A percentile compares a stretch with the other conserved stretches of the same genome.
These are phyloP conservation scores for Phytophthora europaea DNA, from an alignment of 352 stramenopile genomes.

Conservation along the genomic window DNA sequence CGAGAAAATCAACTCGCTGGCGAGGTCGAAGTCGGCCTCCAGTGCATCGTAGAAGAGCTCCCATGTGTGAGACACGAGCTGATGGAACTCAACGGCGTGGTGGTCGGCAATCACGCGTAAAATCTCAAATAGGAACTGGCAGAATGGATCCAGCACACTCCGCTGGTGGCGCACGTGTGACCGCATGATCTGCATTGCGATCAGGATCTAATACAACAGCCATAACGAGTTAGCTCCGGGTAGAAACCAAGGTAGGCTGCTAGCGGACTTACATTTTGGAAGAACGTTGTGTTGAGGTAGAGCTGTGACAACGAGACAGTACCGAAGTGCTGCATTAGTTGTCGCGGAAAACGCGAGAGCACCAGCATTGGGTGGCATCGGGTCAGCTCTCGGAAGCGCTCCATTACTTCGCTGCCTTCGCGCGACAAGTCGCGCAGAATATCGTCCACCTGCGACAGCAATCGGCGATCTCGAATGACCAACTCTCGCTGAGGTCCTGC, in stretches of 20 bases:
- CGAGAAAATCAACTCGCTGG: slow-evolving; percentile 52
- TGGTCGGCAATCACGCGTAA: slow-evolving; percentile 69
- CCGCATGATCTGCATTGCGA: slow-evolving; percentile 67
- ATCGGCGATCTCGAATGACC: slow-evolving; percentile 23
- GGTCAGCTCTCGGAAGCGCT: slow-evolving; percentile 68
- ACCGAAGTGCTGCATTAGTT: slow-evolving; percentile 63
- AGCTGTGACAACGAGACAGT: slow-evolving; percentile 74
- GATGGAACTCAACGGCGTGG: slow-evolving; percentile 76
- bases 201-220: slow-evolving; percentile 53
- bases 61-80: slow-evolving; percentile 58
- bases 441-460: slow-evolving; percentile 60
- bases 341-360: slow-evolving; percentile 57
- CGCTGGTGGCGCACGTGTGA: slow-evolving; percentile 48
- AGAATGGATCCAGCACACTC: slow-evolving; percentile 44
- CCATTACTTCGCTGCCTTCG: slow-evolving; percentile 59
- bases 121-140: slow-evolving; percentile 76
- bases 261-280: slow-evolving; percentile 59
- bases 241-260: background rate
- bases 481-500: slow-evolving; percentile 17
- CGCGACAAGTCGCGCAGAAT: slow-evolving; percentile 53
- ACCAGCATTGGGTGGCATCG: slow-evolving; percentile 68
- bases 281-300: slow-evolving; percentile 70
- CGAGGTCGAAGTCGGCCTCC: slow-evolving; percentile 43
- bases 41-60: slow-evolving; percentile 66
- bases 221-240: background rate